phyloP scores from a whole-genome alignment of 257 asterid genomes.

The Striga asiatica region DNA sequence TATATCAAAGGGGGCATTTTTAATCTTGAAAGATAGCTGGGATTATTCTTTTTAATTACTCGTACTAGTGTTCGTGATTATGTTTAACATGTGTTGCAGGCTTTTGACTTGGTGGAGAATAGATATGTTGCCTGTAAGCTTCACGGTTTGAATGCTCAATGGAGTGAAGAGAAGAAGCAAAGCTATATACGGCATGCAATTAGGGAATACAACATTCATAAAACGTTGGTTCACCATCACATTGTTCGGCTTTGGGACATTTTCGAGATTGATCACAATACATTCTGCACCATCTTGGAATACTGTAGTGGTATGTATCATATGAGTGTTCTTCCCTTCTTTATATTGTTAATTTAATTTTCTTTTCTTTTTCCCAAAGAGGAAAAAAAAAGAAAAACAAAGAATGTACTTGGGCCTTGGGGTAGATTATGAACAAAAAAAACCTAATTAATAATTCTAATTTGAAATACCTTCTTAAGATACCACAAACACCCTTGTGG shows the following conservation, averaged over 20 bases:
- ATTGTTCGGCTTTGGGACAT: slow-evolving; percentile 98
- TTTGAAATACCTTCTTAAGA: background rate
- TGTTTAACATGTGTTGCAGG: slow-evolving; percentile 41
- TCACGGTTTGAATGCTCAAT: slow-evolving; percentile 91
- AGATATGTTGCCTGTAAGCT: slow-evolving; percentile 98
- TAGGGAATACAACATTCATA: slow-evolving; percentile 98
- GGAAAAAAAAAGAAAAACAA: no score
- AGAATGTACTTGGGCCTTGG: background rate
- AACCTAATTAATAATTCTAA: background rate
- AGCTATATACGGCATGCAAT: slow-evolving; percentile 94
- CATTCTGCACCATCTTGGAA: slow-evolving; percentile 95
- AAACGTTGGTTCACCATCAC: slow-evolving; percentile 80
- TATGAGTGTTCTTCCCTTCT: background rate
- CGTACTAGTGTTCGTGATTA: slow-evolving; percentile 2
- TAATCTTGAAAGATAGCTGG: background rate
- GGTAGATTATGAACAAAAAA: background rate
- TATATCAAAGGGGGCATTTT: background rate
- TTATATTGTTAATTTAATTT: background rate
- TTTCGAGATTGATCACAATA: slow-evolving; percentile 93
- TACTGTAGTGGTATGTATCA: slow-evolving; percentile 78
- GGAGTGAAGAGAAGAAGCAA: slow-evolving; percentile 99
- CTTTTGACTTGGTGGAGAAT: slow-evolving; percentile 93
- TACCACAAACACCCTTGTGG: background rate
- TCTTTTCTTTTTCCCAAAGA: no score
- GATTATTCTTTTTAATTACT: no score